Evolutionary conservation across 768 basidiomycete genomes (phyloP), one percentile per base, ranked within the genome.

Genomic region (Boletales sp.): DNA sequence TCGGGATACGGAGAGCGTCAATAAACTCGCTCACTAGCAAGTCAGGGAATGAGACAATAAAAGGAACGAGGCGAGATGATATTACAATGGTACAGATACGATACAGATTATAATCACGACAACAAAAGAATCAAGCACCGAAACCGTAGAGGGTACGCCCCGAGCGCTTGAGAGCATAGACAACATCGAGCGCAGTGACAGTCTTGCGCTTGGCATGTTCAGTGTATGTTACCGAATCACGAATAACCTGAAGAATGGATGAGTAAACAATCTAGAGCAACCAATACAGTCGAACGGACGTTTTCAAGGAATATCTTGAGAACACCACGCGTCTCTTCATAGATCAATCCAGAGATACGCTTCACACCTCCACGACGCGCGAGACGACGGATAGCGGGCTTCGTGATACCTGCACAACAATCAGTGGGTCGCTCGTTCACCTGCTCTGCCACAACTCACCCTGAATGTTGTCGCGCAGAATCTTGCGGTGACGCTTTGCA

Each of bases 191-290:
- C 2, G 94, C 92, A 41, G 94, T 95, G 43, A 95, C 93, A 27
- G 92, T 94, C 73, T 90, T 91, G 67, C 91, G 79, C 75, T 97
- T 97, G 36, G 94, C 94, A 72, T 97, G 94, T 72, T 97, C 94
- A 47, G 94, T 97, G 83, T 97, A 97, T 70, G 94, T 97, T 59
- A 97, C 94, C 47, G 92, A 94, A 68, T 95, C 94, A 60, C 93
- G 90, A 66, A 95, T 94, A 59, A 94, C 85, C 86, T 89, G 60
- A 2, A 42, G 42, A 41, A 44, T 18, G 2, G 2, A 10, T 55
- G 0, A 59, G 38, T 37, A 92, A 87, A 4, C 32, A 34, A 0
- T 0, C 0, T 17, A 3, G 5, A 29, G 2, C 9, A 5, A n/a
- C 6, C 4, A 17, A 2, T 4, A 12, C 3, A n/a, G 19, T 14